These are phyloP conservation scores for Fusarium sp. DNA, from an alignment of 2,329 filamentous ascomycete species.

Conservation along the genomic window DNA sequence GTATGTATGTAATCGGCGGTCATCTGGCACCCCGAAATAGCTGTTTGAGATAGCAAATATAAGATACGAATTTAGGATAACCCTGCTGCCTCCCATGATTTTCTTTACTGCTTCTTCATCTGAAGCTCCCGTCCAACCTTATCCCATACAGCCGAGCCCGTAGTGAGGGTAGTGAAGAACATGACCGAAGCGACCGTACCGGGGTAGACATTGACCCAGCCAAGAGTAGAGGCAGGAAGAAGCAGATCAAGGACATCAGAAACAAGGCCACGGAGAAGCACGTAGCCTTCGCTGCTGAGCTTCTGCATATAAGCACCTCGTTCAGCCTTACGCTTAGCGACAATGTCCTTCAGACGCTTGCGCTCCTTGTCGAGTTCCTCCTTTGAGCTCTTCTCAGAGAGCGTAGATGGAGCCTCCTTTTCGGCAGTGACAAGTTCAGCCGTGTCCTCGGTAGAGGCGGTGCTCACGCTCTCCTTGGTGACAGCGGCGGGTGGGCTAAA, in stretches of 20 bases:
- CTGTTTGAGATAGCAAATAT: conserved; percentile 10
- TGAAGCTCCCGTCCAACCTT: conserved; percentile 53
- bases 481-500: conserved; percentile 53
- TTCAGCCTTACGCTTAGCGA: conserved; percentile 51
- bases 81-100: background rate
- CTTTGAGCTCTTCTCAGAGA: conserved; percentile 36
- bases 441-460: conserved; percentile 43
- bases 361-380: conserved; percentile 50
- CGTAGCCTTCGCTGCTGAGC: conserved; percentile 47
- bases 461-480: conserved; percentile 47
- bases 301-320: conserved; percentile 49
- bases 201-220: conserved; percentile 67
- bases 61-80: conserved; percentile 2
- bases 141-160: conserved; percentile 71
- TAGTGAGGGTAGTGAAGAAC: conserved; percentile 71
- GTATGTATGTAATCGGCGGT: background rate
- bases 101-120: conserved; percentile 23
- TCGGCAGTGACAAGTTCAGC: conserved; percentile 26
- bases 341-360: conserved; percentile 52
- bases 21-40: background rate
- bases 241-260: conserved; percentile 72
- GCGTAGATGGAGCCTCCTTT: conserved; percentile 29
- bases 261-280: conserved; percentile 61
- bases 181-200: conserved; percentile 68
- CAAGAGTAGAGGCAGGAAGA: conserved; percentile 69